A percentile compares a stretch with the other conserved stretches of the same genome.
Evolutionary conservation across 768 basidiomycete species (phyloP).

Genomic region (Boletus rubroflammeus): DNA sequence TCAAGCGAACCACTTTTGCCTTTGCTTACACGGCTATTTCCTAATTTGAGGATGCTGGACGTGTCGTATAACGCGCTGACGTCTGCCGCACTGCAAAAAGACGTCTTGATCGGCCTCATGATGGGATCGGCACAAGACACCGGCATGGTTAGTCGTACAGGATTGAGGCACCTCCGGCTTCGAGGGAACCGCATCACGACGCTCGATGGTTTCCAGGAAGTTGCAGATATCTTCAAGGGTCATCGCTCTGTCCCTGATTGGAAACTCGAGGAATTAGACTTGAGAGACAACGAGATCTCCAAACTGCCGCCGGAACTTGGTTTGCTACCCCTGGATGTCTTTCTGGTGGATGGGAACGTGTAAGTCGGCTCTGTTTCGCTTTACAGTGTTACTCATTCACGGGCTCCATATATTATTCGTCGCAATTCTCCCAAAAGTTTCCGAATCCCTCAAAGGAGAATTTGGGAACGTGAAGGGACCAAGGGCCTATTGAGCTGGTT

Average conservation of each 20-base stretch:
- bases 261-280: constrained; percentile 79
- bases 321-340: constrained; percentile 71
- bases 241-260: constrained; percentile 60
- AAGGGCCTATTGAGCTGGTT: constrained; percentile 79
- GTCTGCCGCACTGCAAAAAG: constrained; percentile 46
- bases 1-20: constrained; percentile 54
- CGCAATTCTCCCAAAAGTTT: constrained; percentile 45
- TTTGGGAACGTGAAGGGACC: constrained; percentile 87
- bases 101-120: constrained; percentile 48
- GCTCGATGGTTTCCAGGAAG: constrained; percentile 56
- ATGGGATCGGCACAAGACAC: constrained; percentile 37
- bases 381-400: neutral
- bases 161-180: constrained; percentile 62
- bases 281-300: constrained; percentile 77
- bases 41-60: constrained; percentile 63
- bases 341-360: constrained; percentile 83
- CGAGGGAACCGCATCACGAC: constrained; percentile 64
- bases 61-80: constrained; percentile 73
- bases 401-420: neutral
- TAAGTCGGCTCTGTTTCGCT: constrained; percentile 39
- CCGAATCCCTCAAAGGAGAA: constrained; percentile 72
- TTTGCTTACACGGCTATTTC: constrained; percentile 63
- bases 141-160: constrained; percentile 42
- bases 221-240: constrained; percentile 65
- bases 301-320: constrained; percentile 69